Evolutionary conservation across 1,284 basidiomycete genomes (phyloP).

Genomic region (Malassezia caprae): DNA sequence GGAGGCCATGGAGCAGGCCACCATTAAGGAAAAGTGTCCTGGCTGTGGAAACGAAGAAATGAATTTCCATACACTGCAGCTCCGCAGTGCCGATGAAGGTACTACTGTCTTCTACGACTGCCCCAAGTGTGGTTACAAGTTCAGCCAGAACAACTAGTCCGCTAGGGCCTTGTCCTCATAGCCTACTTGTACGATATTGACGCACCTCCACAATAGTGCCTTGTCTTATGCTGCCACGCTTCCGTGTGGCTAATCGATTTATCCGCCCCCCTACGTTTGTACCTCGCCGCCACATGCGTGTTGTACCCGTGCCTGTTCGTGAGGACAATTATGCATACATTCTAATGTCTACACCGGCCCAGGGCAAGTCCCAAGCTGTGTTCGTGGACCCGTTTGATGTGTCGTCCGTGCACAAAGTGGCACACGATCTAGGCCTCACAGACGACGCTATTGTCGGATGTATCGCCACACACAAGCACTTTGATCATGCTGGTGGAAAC

Average conservation of each 20-base stretch:
- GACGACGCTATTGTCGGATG: constrained; percentile 49
- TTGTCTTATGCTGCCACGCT: background rate
- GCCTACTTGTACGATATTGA: background rate
- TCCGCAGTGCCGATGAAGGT: constrained; percentile 50
- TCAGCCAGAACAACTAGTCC: constrained; percentile 35
- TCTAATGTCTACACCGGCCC: constrained; percentile 28
- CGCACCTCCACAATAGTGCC: background rate
- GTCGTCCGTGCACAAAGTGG: constrained; percentile 61
- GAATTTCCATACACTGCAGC: constrained; percentile 51
- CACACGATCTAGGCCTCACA: constrained; percentile 52
- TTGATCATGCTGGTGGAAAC: constrained; percentile 81
- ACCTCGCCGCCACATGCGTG: constrained; percentile 30
- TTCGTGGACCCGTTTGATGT: constrained; percentile 68
- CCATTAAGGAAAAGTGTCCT: constrained; percentile 88
- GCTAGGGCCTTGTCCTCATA: background rate
- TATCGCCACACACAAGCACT: constrained; percentile 45
- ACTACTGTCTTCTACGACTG: constrained; percentile 48
- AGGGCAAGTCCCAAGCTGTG: constrained; percentile 22
- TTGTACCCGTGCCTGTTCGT: constrained; percentile 44
- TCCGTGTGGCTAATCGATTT: background rate
- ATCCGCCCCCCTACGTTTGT: background rate
- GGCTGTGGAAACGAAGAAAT: constrained; percentile 59
- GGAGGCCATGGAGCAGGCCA: constrained; percentile 27
- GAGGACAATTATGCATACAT: constrained; percentile 48
- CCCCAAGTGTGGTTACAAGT: constrained; percentile 47